A percentile compares a stretch with the other conserved stretches of the same genome.
phyloP scores from a whole-genome alignment of 2,329 filamentous ascomycete genomes.

The Fusarium sp. region DNA sequence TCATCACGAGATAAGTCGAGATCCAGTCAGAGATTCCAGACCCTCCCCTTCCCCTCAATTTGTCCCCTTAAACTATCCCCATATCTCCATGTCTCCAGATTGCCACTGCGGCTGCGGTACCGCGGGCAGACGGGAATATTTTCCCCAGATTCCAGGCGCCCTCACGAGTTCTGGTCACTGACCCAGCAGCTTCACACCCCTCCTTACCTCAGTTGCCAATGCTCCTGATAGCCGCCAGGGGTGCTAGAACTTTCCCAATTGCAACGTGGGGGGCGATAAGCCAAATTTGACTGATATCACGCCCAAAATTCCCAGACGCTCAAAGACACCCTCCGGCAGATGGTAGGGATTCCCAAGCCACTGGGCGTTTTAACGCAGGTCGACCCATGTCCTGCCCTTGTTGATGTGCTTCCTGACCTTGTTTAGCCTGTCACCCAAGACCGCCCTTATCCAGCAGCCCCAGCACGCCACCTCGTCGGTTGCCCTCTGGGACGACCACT shows the following conservation, averaged over 20 bases:
- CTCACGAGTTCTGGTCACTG: slow-evolving; percentile 26
- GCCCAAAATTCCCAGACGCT: slow-evolving; percentile 24
- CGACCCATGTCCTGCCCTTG: slow-evolving; percentile 19
- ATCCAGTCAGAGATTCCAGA: slow-evolving; percentile 28
- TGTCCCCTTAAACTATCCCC: not conserved
- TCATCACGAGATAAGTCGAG: slow-evolving; percentile 40
- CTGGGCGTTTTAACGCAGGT: slow-evolving; percentile 17
- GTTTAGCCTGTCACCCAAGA: slow-evolving; percentile 22
- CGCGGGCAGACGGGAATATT: slow-evolving; percentile 37
- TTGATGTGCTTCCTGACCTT: not conserved
- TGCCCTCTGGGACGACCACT: slow-evolving; percentile 26
- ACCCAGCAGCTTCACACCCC: slow-evolving; percentile 8
- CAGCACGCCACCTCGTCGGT: slow-evolving; percentile 40
- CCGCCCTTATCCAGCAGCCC: slow-evolving; percentile 26
- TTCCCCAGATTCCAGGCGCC: slow-evolving; percentile 44
- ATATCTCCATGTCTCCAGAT: slow-evolving; percentile 18
- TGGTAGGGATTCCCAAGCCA: slow-evolving; percentile 39
- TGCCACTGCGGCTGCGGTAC: slow-evolving; percentile 23
- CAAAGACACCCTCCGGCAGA: slow-evolving; percentile 20
- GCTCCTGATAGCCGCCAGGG: slow-evolving; percentile 35
- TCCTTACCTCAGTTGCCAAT: slow-evolving; percentile 12
- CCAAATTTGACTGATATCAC: slow-evolving; percentile 39
- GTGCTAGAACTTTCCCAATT: slow-evolving; percentile 24
- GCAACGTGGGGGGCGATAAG: slow-evolving; percentile 43
- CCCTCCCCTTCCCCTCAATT: slow-evolving; percentile 10